A percentile compares a stretch with the other conserved stretches of the same genome.
Evolutionary conservation across 129 eudicot genomes (phyloP).

Genomic region (Arctium lappa): DNA sequence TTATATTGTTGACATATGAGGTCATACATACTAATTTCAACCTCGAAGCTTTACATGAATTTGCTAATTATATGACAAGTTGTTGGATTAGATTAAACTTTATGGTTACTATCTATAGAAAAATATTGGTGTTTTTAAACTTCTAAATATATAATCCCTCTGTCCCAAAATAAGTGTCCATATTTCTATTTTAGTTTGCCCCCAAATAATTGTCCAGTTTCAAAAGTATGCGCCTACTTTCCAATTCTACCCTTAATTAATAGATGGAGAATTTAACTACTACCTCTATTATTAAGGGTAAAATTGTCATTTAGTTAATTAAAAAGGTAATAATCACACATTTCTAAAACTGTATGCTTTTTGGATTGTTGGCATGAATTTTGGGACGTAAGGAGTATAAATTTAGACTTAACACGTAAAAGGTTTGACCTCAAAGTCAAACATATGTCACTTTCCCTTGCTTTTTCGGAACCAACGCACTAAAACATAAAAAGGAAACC

Average conservation of each 20-base stretch:
- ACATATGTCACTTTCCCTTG: background rate
- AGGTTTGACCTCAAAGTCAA: constrained; percentile 17
- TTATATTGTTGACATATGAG: constrained; percentile 1
- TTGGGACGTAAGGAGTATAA: background rate
- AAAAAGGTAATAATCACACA: background rate
- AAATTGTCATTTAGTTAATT: background rate
- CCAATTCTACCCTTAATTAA: background rate
- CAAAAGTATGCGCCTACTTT: background rate
- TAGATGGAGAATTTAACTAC: too few relatives aligned
- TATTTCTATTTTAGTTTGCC: too few relatives aligned
- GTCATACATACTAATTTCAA: constrained; percentile 10
- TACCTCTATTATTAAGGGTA: background rate
- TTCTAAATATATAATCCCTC: background rate
- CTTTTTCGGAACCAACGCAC: background rate
- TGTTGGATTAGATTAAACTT: background rate
- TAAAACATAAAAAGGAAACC: constrained; percentile 23
- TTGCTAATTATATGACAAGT: background rate
- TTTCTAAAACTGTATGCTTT: background rate
- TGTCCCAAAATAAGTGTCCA: background rate
- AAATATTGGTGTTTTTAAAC: background rate
- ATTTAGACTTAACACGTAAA: background rate
- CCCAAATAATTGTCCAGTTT: too few relatives aligned
- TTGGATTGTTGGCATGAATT: background rate
- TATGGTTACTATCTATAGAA: background rate
- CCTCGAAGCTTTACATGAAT: background rate